Conservation (phyloP, 2,329 filamentous ascomycete species). For the Dactylellina leptospora region DNA sequence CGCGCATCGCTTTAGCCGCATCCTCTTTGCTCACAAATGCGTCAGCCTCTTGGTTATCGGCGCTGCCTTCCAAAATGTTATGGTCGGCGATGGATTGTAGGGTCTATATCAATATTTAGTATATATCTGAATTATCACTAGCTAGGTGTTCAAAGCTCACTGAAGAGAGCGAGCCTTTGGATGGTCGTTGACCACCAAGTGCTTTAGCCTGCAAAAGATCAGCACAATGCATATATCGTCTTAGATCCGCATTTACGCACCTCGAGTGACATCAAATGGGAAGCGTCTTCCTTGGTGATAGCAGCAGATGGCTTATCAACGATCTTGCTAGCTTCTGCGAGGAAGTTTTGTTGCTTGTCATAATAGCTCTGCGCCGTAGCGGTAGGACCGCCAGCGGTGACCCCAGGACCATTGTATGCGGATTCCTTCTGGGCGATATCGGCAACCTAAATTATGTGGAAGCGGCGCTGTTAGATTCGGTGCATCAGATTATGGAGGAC, state of each 20-base stretch:
- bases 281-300: conserved; percentile 59
- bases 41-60: conserved; percentile 10
- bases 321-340: conserved; percentile 58
- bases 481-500: too few relatives aligned
- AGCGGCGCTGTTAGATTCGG: too few relatives aligned
- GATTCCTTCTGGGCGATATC: conserved; percentile 56
- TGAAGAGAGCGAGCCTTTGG: conserved; percentile 29
- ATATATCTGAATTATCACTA: neutral
- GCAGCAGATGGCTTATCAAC: conserved; percentile 57
- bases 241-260: conserved; percentile 33
- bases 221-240: neutral
- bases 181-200: conserved; percentile 19
- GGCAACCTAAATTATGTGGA: conserved; percentile 30
- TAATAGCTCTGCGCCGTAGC: conserved; percentile 59
- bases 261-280: conserved; percentile 58
- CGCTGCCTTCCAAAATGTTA: conserved; percentile 4
- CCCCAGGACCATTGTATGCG: conserved; percentile 57
- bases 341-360: conserved; percentile 59
- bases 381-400: conserved; percentile 59
- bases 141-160: neutral
- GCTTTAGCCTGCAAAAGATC: conserved; percentile 19
- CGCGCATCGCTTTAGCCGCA: conserved; percentile 36
- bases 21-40: conserved; percentile 18
- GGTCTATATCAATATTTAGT: too few relatives aligned
- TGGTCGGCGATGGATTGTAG: conserved; percentile 42